Percentiles rank a stretch among this genome's conserved stretches.
Conservation (phyloP, 148 eudicot species). For the Chenopodium formosanum region DNA sequence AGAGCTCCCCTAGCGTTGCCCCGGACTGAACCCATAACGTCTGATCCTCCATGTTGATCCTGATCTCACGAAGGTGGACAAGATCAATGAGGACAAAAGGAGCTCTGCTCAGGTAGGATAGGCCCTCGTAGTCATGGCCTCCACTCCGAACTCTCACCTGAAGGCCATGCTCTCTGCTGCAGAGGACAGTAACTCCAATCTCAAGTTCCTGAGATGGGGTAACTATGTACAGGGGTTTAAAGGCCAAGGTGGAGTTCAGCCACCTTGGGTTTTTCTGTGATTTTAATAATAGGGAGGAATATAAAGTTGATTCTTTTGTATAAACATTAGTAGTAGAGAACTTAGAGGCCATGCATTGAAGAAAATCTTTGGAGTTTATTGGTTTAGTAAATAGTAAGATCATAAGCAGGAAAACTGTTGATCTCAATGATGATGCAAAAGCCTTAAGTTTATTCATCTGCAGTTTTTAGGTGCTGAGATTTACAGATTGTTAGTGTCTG, state of each 20-base stretch:
- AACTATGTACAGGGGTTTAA: slow-evolving; percentile 22
- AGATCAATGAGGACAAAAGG: slow-evolving; percentile 44
- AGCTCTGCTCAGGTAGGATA: slow-evolving; percentile 30
- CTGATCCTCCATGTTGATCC: slow-evolving; percentile 19
- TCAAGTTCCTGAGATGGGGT: slow-evolving; percentile 26
- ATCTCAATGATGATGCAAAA: neutral
- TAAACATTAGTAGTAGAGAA: neutral
- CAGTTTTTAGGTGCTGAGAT: neutral
- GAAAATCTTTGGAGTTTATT: slow-evolving; percentile 4
- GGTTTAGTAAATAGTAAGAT: slow-evolving; percentile 9
- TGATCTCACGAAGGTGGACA: slow-evolving; percentile 25
- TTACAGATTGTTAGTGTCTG: neutral
- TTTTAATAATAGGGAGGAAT: slow-evolving; percentile 15
- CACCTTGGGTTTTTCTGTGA: slow-evolving; percentile 30
- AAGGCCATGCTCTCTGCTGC: slow-evolving; percentile 21
- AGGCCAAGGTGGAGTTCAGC: slow-evolving; percentile 20
- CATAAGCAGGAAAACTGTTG: slow-evolving; percentile 3
- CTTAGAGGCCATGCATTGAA: slow-evolving; percentile 17
- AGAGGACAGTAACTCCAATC: slow-evolving; percentile 15
- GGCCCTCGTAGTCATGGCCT: slow-evolving; percentile 52
- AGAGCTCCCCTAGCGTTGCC: slow-evolving; percentile 45
- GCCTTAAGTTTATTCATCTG: neutral
- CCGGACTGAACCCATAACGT: slow-evolving; percentile 50
- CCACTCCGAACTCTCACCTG: slow-evolving; percentile 39
- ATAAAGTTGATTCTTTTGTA: slow-evolving; percentile 13